Conservation (phyloP, 2,329 filamentous ascomycete species). For the Cladosporium sp. region DNA sequence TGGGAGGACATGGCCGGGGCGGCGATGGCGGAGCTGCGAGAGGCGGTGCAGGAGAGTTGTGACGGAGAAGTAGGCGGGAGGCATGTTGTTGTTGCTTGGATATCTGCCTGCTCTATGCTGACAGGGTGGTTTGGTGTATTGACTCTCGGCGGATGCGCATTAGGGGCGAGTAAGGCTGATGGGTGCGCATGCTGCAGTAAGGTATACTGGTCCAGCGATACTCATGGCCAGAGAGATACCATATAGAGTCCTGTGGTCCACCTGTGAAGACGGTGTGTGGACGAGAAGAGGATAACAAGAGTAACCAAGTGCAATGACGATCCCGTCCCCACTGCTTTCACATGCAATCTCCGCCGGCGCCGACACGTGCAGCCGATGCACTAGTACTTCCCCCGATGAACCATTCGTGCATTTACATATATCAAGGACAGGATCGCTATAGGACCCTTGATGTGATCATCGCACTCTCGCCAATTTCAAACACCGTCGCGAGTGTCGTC, state of each 20-base stretch:
- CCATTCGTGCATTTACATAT: no score
- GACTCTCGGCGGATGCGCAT: not conserved
- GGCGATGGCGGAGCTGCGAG: conserved; percentile 7
- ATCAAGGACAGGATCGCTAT: no score
- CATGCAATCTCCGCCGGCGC: not conserved
- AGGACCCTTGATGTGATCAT: no score
- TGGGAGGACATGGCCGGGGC: conserved; percentile 29
- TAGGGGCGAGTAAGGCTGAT: not conserved
- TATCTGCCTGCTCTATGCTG: not conserved
- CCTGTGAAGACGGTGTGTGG: not conserved
- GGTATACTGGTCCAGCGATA: not conserved
- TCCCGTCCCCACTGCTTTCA: not conserved
- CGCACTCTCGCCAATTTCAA: no score
- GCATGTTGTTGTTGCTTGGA: conserved; percentile 11
- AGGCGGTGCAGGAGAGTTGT: conserved; percentile 12
- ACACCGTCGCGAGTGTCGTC: no score
- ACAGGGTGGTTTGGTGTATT: not conserved
- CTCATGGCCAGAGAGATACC: not conserved
- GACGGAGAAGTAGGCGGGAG: conserved; percentile 14
- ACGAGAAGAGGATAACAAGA: not conserved
- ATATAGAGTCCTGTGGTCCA: no score
- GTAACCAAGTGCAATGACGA: not conserved
- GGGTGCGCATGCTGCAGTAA: not conserved
- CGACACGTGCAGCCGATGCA: not conserved
- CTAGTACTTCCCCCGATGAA: no score